These are phyloP conservation scores for Mycena amicta DNA, from an alignment of 768 basidiomycete genomes.

Conservation along the genomic window DNA sequence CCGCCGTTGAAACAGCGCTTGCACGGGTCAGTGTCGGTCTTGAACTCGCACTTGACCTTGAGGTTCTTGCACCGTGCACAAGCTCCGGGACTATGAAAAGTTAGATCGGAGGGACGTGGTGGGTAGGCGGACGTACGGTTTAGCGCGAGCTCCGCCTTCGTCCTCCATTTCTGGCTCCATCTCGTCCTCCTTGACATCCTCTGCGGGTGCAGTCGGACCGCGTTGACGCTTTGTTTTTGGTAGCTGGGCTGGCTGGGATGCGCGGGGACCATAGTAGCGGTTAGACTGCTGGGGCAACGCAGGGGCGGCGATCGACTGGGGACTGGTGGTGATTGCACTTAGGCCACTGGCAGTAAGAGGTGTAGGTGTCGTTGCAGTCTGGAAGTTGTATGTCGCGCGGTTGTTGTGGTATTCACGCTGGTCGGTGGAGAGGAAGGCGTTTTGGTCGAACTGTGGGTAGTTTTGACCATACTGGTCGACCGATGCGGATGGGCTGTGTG, in stretches of 20 bases:
- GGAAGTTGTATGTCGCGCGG: conserved; percentile 14
- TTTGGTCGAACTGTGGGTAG: conserved; percentile 7
- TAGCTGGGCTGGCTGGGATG: conserved; percentile 26
- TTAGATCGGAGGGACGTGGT: conserved; percentile 9
- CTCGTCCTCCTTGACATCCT: conserved; percentile 39
- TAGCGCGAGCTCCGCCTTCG: conserved; percentile 44
- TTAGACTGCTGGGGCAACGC: conserved; percentile 25
- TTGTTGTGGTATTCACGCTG: conserved; percentile 21
- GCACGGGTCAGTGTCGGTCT: conserved; percentile 70
- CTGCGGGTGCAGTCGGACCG: conserved; percentile 27
- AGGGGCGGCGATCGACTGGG: conserved; percentile 8
- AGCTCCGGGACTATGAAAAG: conserved; percentile 50
- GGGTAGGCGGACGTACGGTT: conserved; percentile 39
- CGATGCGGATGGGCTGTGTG: conserved; percentile 16
- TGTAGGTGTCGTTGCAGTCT: conserved; percentile 2
- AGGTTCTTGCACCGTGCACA: conserved; percentile 70
- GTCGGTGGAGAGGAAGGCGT: conserved; percentile 17
- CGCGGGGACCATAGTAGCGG: conserved; percentile 21
- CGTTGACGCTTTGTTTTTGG: conserved; percentile 42
- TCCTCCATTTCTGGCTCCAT: conserved; percentile 37
- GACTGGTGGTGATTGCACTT: conserved; percentile 14
- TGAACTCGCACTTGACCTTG: conserved; percentile 79
- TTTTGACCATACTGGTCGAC: conserved; percentile 11
- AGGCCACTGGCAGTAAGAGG: conserved; percentile 16
- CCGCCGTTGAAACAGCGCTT: conserved; percentile 72